Evolutionary conservation across 768 basidiomycete species (phyloP), one percentile per base, ranked within the genome.

Genomic region (Tricholoma sp.): DNA sequence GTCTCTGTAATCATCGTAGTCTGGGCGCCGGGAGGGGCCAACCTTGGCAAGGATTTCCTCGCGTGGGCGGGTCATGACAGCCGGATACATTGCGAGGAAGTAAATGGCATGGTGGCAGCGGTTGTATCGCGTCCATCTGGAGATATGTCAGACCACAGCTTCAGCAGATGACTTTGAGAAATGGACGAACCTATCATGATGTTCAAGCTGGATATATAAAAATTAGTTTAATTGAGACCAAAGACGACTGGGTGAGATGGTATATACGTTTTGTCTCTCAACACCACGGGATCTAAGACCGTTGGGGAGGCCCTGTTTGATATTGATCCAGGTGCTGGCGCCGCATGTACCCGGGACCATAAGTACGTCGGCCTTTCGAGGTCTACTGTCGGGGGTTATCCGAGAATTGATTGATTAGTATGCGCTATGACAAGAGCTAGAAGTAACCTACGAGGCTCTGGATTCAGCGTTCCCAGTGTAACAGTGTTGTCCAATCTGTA

Each of bases 31-130:
- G 0, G 70, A 71, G 0, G 70, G 64, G 0, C 85, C 84, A 6
- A 87, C 74, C 39, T 76, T 77, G 33, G 66, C 64, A 4, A 83
- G 65, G 48, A 88, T 77, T 68, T 88, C 86, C 52, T 80, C 72
- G 1, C 82, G 77, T 20, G 87, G 73, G 6, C 80, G 77, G 1
- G 59, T 36, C 15, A 75, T 66, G 48, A 84, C 73, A 1, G 72
- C 62, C 0, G 81, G 80, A 60, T 87, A 72, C 59, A 75, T 76
- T 18, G 85, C 72, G 10, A 87, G 75, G 65, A 74, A 66, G 57
- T 78, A 76, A 76, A 78, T 0, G 76, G 78, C 8, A 80, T 65
- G 0, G 77, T 76, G 3, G 74, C 63, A 18, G 77, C 75, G 1
- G 77, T 80, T 1, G 78, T 78, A 56, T 79, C 79, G 47, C 77